A percentile compares a stretch with the other conserved stretches of the same genome.
phyloP scores from a whole-genome alignment of 1,139 yeast species.

The Candida sp. region DNA sequence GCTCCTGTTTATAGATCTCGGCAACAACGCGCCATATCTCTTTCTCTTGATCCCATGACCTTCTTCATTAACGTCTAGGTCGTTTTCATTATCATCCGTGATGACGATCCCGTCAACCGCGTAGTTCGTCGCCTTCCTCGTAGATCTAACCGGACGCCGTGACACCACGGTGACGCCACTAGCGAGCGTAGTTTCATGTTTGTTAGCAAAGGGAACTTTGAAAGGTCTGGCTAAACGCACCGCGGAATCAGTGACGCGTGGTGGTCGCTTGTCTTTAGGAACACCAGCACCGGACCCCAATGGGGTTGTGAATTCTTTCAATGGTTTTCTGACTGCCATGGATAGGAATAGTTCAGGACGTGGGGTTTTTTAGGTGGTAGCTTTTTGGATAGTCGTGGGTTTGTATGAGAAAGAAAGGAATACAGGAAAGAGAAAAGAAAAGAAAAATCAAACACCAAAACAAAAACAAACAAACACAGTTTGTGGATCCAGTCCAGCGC shows the following conservation, averaged over 20 bases:
- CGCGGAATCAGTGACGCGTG: constrained; percentile 38
- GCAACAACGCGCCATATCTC: constrained; percentile 55
- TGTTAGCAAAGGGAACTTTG: constrained; percentile 42
- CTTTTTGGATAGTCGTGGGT: not conserved
- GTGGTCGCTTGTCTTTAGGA: constrained; percentile 45
- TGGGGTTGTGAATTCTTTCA: constrained; percentile 46
- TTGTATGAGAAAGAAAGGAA: not conserved
- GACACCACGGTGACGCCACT: constrained; percentile 17
- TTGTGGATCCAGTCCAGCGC: not conserved
- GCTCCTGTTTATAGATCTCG: constrained; percentile 35
- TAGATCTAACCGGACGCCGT: constrained; percentile 24
- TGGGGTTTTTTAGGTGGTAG: not conserved
- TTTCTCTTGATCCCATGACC: constrained; percentile 31
- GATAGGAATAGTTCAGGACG: not conserved
- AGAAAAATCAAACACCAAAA: not conserved
- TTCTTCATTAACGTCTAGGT: constrained; percentile 26
- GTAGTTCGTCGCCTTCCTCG: constrained; percentile 27
- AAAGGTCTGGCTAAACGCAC: constrained; percentile 44
- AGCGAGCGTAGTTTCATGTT: constrained; percentile 16
- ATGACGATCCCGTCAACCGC: constrained; percentile 22
- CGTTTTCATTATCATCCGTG: constrained; percentile 19
- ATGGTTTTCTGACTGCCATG: constrained; percentile 37
- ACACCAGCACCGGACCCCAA: constrained; percentile 52
- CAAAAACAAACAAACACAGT: constrained; percentile 1
- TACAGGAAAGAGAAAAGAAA: not conserved